Evolutionary conservation across 257 asterid species (phyloP).

Genomic region (Solanum boliviense): DNA sequence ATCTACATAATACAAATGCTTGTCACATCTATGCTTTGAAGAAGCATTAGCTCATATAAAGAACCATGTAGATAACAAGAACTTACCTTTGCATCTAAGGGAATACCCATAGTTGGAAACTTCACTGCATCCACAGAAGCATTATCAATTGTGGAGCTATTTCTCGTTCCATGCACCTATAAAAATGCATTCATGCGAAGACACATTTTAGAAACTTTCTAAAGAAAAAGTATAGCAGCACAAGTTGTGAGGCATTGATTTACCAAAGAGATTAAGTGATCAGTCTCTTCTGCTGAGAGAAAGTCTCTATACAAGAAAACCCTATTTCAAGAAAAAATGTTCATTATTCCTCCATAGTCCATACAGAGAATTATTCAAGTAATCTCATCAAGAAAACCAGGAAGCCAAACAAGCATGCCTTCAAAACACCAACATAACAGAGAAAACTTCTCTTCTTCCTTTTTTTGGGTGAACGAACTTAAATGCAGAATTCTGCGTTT

Average conservation of each 20-base stretch:
- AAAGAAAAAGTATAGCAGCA: neutral
- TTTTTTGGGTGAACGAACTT: neutral
- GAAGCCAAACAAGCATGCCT: neutral
- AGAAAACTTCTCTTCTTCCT: neutral
- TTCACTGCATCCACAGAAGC: slow-evolving; percentile 11
- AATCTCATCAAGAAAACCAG: neutral
- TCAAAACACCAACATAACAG: neutral
- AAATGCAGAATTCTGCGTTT: neutral
- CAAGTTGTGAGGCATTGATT: slow-evolving; percentile 2
- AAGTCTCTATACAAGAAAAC: slow-evolving; percentile 60
- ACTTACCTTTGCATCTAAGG: slow-evolving; percentile 30
- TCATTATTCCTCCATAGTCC: neutral
- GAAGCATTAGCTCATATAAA: neutral
- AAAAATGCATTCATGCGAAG: neutral
- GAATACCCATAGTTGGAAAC: slow-evolving; percentile 9
- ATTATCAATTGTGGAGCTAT: neutral
- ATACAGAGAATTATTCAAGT: neutral
- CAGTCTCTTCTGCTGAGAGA: slow-evolving; percentile 72
- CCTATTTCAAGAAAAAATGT: slow-evolving; percentile 39
- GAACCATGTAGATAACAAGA: slow-evolving; percentile 1
- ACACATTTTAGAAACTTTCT: neutral
- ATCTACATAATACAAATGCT: neutral
- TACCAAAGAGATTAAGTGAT: slow-evolving; percentile 56
- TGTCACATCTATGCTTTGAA: neutral
- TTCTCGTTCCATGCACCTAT: slow-evolving; percentile 27